phyloP scores from a whole-genome alignment of 148 eudicot species.

The Camellia lanceoleosa region DNA sequence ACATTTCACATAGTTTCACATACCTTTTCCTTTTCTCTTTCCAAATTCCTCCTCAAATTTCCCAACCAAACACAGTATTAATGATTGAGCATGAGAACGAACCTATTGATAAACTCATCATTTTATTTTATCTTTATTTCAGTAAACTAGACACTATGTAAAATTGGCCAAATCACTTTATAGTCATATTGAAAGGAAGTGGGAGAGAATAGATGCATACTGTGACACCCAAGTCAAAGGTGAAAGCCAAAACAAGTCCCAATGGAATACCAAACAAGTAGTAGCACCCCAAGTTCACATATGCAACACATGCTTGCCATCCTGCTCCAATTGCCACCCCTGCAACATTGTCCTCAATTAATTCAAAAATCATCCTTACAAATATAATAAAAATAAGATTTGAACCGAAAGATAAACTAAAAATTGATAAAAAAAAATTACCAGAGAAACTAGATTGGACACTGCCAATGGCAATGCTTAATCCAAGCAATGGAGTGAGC shows the following conservation, averaged over 20 bases:
- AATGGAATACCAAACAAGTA: conserved; percentile 8
- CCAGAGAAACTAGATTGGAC: not conserved
- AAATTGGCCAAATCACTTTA: no score
- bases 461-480: not conserved
- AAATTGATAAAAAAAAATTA: not conserved
- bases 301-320: conserved; percentile 9
- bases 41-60: no score
- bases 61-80: no score
- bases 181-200: not conserved
- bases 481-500: not conserved
- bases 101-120: no score
- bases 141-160: no score
- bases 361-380: no score
- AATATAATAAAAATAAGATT: not conserved
- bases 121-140: no score
- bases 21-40: no score
- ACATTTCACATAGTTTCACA: no score
- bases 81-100: no score
- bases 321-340: conserved; percentile 18
- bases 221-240: not conserved
- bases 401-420: not conserved
- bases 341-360: not conserved
- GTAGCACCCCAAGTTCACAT: conserved; percentile 9
- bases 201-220: not conserved
- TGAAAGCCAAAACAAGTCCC: not conserved